Conservation (phyloP, 306 rosid genomes). For the Dalbergia cultrata region DNA sequence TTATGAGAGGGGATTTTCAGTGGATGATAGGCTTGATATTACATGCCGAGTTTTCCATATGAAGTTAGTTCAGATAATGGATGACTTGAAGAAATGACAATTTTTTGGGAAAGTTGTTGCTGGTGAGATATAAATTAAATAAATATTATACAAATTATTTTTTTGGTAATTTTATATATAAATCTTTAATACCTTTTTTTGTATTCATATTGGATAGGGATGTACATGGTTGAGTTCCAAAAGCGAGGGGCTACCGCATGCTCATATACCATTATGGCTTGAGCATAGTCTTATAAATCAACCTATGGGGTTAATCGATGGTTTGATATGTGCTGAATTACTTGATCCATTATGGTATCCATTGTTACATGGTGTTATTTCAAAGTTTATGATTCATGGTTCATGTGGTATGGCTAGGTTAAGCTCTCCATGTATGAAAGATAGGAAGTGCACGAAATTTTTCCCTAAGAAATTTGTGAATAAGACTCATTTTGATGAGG, state of each 20-base stretch:
- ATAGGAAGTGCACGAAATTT: not conserved
- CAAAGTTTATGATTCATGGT: not conserved
- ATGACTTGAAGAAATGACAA: too few relatives aligned
- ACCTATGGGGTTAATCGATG: not conserved
- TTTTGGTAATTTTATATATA: too few relatives aligned
- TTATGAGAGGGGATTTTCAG: too few relatives aligned
- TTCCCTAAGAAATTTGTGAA: not conserved
- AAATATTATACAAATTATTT: too few relatives aligned
- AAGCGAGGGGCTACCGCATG: not conserved
- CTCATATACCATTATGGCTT: not conserved
- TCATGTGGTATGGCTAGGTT: not conserved
- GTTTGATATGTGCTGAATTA: too few relatives aligned
- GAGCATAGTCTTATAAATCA: rapidly evolving
- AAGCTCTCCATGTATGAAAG: not conserved
- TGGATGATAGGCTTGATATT: too few relatives aligned
- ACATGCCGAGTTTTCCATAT: too few relatives aligned
- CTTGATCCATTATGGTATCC: too few relatives aligned
- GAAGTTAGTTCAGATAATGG: too few relatives aligned
- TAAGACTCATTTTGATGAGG: not conserved
- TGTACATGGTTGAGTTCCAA: not conserved
- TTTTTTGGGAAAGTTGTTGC: too few relatives aligned
- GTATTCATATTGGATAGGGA: not conserved
- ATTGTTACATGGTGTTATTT: not conserved
- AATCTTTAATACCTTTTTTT: too few relatives aligned
- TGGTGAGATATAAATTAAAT: too few relatives aligned